These are phyloP conservation scores for Tricholoma furcatifolium DNA, from an alignment of 768 basidiomycete genomes.

Conservation along the genomic window DNA sequence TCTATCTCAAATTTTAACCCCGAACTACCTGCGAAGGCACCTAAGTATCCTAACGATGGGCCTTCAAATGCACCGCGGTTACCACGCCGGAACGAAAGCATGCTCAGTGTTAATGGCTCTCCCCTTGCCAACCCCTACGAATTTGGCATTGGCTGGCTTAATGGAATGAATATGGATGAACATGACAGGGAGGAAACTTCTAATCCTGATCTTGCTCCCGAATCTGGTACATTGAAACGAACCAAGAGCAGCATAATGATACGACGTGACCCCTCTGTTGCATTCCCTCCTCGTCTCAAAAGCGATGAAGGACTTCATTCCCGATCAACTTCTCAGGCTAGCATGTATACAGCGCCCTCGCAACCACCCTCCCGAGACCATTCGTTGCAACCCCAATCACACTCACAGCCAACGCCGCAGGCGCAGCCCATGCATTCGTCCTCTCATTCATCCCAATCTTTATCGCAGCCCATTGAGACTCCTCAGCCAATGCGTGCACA, in stretches of 20 bases:
- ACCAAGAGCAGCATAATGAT: conserved; percentile 61
- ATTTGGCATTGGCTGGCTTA: conserved; percentile 62
- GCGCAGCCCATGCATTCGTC: conserved; percentile 18
- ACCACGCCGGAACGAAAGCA: conserved; percentile 71
- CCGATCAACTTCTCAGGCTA: conserved; percentile 53
- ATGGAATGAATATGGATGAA: conserved; percentile 36
- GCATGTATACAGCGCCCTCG: conserved; percentile 38
- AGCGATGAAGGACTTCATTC: conserved; percentile 33
- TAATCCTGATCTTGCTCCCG: conserved; percentile 23
- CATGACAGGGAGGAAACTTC: conserved; percentile 29
- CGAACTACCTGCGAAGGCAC: conserved; percentile 54
- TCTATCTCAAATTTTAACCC: conserved; percentile 76
- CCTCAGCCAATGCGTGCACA: conserved; percentile 33
- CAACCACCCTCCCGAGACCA: conserved; percentile 39
- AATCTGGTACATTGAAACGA: conserved; percentile 38
- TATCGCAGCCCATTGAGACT: conserved; percentile 27
- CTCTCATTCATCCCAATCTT: conserved; percentile 23
- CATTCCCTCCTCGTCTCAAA: conserved; percentile 27
- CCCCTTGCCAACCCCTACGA: conserved; percentile 79
- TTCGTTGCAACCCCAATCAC: conserved; percentile 28
- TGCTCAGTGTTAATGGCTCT: conserved; percentile 82
- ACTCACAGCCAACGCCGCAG: conserved; percentile 16
- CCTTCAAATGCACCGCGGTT: conserved; percentile 48
- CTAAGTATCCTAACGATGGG: conserved; percentile 43
- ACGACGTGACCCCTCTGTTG: conserved; percentile 54